Percentiles rank a stretch among this genome's conserved stretches.
Evolutionary conservation across 2,329 filamentous ascomycete genomes (phyloP).

Genomic region (Fusarium succisae): DNA sequence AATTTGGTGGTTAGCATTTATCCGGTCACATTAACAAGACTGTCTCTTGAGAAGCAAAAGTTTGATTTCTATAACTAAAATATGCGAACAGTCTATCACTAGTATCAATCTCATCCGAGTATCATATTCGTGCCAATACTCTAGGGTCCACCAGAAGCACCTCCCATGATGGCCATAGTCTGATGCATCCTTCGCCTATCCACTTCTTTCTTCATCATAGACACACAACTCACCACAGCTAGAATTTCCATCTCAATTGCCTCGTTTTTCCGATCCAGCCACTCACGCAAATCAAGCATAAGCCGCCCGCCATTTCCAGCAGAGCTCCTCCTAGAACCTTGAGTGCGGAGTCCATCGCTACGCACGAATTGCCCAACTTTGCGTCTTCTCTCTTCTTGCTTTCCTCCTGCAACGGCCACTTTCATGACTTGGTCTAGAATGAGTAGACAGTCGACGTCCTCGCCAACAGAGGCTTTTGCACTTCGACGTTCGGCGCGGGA

Average conservation of each 20-base stretch:
- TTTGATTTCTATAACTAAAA: not conserved
- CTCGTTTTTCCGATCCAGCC: constrained; percentile 47
- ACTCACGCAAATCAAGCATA: constrained; percentile 53
- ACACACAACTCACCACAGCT: constrained; percentile 64
- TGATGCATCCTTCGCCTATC: constrained; percentile 65
- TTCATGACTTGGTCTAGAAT: constrained; percentile 60
- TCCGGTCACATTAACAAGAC: not conserved
- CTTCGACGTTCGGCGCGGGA: constrained; percentile 56
- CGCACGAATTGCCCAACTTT: constrained; percentile 57
- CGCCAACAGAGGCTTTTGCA: constrained; percentile 39
- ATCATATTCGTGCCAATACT: not conserved
- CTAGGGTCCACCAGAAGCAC: constrained; percentile 24
- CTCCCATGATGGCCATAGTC: constrained; percentile 54
- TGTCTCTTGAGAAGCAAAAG: not conserved
- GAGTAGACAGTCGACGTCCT: constrained; percentile 53
- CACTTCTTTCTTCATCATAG: constrained; percentile 73
- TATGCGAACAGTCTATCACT: not conserved
- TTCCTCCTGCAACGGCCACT: constrained; percentile 43
- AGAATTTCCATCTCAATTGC: constrained; percentile 57
- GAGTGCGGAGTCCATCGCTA: constrained; percentile 50
- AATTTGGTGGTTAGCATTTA: not conserved
- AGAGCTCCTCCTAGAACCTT: constrained; percentile 48
- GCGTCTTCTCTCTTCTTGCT: constrained; percentile 43
- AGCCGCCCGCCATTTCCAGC: constrained; percentile 63
- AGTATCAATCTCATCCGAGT: not conserved